Evolutionary conservation across 2,329 filamentous ascomycete species (phyloP), one percentile per base, ranked within the genome.

Genomic region (Aureobasidium lini): DNA sequence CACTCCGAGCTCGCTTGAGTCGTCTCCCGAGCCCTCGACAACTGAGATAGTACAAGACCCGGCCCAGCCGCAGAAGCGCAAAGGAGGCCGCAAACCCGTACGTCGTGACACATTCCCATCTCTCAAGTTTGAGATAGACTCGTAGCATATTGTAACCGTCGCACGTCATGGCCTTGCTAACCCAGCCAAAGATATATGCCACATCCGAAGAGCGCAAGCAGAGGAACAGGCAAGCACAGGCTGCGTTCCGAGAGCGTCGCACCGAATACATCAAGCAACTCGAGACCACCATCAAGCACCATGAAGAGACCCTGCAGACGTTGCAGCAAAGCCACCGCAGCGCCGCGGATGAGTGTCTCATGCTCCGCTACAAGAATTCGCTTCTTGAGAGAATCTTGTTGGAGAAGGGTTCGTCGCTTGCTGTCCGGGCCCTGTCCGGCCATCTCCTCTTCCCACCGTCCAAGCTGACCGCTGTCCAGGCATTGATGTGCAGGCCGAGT

Each of bases 221-320:
- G 77, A 85, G 94, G 65, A 99, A 99, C 72, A 82, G 94, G 67
- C 94, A 97, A 78, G 94, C 94, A 49, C 94, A 99, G 76, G 94
- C 94, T 59, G 94, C 94, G 60, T 99, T 99, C 70, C 87, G 94
- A 67, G 94, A 99, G 77, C 88, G 94, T 65, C 87, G 94, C 61
- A 97, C 93, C 59, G 94, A 99, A 79, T 99, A 99, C 75, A 99
- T 99, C 78, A 97, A 97, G 78, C 94, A 99, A 75, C 83, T 99
- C 29, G 94, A 99, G 77, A 90, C 93, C 67, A 95, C 92, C 59
- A 97, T 99, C 75, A 93, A 94, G 70, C 89, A 94, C 67, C 93
- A 97, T 80, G 94, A 99, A 76, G 90, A 95, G 68, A 93, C 90
- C 68, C 81, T 97, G 60, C 89, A 95, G 68, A 95, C 86, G 69